Base-by-base conservation (phyloP, 2,329 filamentous ascomycete species). In the Tolypocladium nubicola region DNA sequence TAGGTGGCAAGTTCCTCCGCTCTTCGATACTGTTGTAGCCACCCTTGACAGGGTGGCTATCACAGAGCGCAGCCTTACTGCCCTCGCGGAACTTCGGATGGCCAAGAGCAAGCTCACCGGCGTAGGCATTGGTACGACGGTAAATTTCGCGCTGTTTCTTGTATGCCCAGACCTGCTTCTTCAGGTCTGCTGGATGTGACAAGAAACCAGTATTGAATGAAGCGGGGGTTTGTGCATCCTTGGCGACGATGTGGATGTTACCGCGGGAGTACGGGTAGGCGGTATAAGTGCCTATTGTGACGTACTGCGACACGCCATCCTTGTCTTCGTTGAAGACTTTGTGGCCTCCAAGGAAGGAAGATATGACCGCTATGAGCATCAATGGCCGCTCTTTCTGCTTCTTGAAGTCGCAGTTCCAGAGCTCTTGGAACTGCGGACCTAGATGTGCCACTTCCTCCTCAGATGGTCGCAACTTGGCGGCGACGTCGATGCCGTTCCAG, bases 191-290 rank as follows among this genome's bases (percentile, higher is more conserved):
- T 1, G 74, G 73, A 30, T 76, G 69, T 8, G 58, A 55, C n/a
- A 67, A 50, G 68, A 78, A 84, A 13, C 82, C 83, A 0, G 77
- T 70, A 57, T 83, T 76, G 62, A 87, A 84, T 56, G 82, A 77
- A 11, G 78, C 69, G 2, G 74, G 68, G n/a, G 76, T 73, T 19
- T 70, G 63, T 3, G 75, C 60, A 3, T 71, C 64, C 16, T 71
- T 68, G 1, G 73, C 72, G 2, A 73, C 75, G 64, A 87, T 84
- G 70, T 87, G 84, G 57, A 86, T 76, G 57, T 76, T 74, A 2
- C 84, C 84, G 0, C 83, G 78, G 0, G 82, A 85, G 63, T 79
- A 82, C 0, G 84, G 84, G 64, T 87, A 85, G 0, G 75, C 75
- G 0, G 78, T 82, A 67, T 81, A 86, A 10, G 72, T 72, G 1